These are phyloP conservation scores for Hydnum rufescens DNA, from an alignment of 768 basidiomycete genomes.

Conservation along the genomic window DNA sequence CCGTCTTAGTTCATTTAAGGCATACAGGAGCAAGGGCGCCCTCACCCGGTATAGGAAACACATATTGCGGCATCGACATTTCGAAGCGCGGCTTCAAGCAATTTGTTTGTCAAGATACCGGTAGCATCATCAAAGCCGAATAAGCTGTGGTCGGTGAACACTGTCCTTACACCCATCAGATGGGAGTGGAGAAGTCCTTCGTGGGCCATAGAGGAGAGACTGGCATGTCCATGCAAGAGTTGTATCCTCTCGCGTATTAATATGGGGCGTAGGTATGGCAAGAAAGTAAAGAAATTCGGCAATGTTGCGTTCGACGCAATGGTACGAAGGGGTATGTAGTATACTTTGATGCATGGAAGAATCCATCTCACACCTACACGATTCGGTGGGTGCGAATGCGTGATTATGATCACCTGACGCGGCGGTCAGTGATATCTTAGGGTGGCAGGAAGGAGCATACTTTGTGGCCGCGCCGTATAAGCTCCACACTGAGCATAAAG, in stretches of 20 bases:
- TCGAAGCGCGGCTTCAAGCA: constrained; percentile 64
- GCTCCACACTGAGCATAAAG: constrained; percentile 71
- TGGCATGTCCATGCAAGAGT: constrained; percentile 81
- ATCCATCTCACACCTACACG: constrained; percentile 84
- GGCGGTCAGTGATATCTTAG: background rate
- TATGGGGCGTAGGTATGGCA: constrained; percentile 84
- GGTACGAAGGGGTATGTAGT: constrained; percentile 77
- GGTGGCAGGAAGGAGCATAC: constrained; percentile 21
- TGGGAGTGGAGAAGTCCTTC: constrained; percentile 85
- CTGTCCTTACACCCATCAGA: constrained; percentile 67
- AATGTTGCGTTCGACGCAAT: constrained; percentile 85
- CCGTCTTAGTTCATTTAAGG: background rate
- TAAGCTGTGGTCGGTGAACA: constrained; percentile 92
- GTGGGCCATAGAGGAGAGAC: constrained; percentile 74
- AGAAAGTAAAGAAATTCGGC: constrained; percentile 80
- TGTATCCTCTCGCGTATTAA: constrained; percentile 70
- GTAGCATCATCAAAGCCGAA: constrained; percentile 97
- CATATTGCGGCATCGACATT: constrained; percentile 92
- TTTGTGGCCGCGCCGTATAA: constrained; percentile 71
- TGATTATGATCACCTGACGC: constrained; percentile 74
- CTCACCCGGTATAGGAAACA: constrained; percentile 93
- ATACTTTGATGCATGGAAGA: constrained; percentile 72
- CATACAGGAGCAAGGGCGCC: constrained; percentile 13
- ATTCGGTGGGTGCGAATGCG: constrained; percentile 73
- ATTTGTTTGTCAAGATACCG: constrained; percentile 92